phyloP scores from a whole-genome alignment of 805 yeast genomes.

The Metschnikowia reukaufii region DNA sequence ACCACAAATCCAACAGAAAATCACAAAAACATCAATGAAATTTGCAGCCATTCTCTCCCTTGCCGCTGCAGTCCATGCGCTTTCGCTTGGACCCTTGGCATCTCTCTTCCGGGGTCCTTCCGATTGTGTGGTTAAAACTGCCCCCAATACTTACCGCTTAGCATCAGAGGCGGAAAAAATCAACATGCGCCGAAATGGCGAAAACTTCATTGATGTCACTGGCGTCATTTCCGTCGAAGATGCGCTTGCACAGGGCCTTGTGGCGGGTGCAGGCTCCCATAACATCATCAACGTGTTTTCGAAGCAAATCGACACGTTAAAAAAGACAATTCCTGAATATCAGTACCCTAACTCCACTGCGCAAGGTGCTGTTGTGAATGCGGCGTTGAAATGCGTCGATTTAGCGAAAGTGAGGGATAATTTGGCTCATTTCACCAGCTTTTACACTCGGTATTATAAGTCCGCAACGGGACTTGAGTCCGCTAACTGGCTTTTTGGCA shows the following conservation, averaged over 20 bases:
- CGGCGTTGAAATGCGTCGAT: slow-evolving; percentile 46
- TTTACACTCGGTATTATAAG: slow-evolving; percentile 75
- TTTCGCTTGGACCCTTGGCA: slow-evolving; percentile 13
- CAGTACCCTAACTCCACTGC: slow-evolving; percentile 52
- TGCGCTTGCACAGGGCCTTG: slow-evolving; percentile 30
- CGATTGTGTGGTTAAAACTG: slow-evolving; percentile 34
- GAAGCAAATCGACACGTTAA: slow-evolving; percentile 28
- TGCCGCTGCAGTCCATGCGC: slow-evolving; percentile 12
- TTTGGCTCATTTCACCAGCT: slow-evolving; percentile 64
- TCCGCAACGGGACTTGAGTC: slow-evolving; percentile 68
- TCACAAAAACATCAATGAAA: slow-evolving; percentile 1
- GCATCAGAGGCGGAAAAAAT: slow-evolving; percentile 41
- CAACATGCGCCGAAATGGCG: slow-evolving; percentile 40
- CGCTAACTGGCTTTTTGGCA: slow-evolving; percentile 64
- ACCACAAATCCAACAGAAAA: background rate
- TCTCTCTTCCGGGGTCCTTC: background rate
- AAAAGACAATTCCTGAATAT: slow-evolving; percentile 32
- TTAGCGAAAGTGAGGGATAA: slow-evolving; percentile 48
- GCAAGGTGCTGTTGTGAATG: slow-evolving; percentile 38
- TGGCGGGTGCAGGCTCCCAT: slow-evolving; percentile 17
- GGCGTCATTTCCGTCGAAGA: slow-evolving; percentile 39
- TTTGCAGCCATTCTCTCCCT: slow-evolving; percentile 1
- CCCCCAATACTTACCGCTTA: slow-evolving; percentile 31
- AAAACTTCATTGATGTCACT: slow-evolving; percentile 66
- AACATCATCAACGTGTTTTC: slow-evolving; percentile 23